These are phyloP conservation scores for Penicillium occitanis DNA, from an alignment of 2,329 filamentous ascomycete species.

Conservation along the genomic window DNA sequence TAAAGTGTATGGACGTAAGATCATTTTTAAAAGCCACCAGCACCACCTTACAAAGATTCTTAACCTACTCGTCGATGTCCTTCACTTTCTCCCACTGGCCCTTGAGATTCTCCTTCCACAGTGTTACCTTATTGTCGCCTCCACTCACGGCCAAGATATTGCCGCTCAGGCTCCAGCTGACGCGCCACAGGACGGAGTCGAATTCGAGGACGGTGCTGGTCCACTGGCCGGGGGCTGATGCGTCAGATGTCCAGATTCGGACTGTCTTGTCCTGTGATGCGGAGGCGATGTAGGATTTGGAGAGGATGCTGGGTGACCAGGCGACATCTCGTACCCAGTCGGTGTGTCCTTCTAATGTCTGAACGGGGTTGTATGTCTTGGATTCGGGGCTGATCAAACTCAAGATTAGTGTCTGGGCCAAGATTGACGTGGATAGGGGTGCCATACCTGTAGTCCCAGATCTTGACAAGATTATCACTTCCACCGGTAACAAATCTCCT, in stretches of 20 bases:
- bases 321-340: conserved; percentile 98
- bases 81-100: conserved; percentile 98
- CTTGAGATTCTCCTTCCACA: conserved; percentile 98
- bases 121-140: conserved; percentile 90
- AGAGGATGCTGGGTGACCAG: conserved; percentile 92
- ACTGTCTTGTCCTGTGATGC: conserved; percentile 97
- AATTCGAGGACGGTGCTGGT: conserved; percentile 81
- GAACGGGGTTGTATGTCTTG: conserved; percentile 53
- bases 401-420: not conserved
- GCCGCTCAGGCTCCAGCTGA: conserved; percentile 95
- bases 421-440: too few species aligned
- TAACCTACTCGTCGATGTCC: conserved; percentile 77
- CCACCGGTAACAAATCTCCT: conserved; percentile 91
- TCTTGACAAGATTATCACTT: conserved; percentile 88
- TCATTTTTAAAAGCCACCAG: conserved; percentile 8
- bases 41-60: not conserved
- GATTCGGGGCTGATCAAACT: conserved; percentile 45
- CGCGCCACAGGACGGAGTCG: conserved; percentile 87
- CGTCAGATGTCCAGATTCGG: conserved; percentile 87
- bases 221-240: conserved; percentile 70
- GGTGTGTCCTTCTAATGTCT: conserved; percentile 72
- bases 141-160: conserved; percentile 94
- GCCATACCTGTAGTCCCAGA: conserved; percentile 74
- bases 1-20: conserved; percentile 2
- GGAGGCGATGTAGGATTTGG: conserved; percentile 94